These are phyloP conservation scores for Syncephalastrum sp. DNA, from an alignment of 371 early-diverging fungal genomes.

Conservation along the genomic window DNA sequence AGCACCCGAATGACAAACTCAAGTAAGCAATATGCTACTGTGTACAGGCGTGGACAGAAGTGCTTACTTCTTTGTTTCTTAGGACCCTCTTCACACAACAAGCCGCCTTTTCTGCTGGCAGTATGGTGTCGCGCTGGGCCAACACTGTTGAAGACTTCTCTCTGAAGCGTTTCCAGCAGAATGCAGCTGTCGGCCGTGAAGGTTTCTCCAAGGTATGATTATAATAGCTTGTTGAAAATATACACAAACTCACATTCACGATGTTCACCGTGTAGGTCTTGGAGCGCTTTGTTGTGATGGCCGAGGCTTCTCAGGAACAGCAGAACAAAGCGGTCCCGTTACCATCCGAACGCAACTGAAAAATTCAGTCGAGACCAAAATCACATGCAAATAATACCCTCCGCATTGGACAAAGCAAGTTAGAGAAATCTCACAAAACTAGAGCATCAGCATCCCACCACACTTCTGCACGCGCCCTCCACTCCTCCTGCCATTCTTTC, in stretches of 20 bases:
- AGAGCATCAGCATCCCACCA: too few species aligned
- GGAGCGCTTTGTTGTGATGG: slow-evolving; percentile 51
- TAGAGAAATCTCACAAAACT: too few species aligned
- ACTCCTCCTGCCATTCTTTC: too few species aligned
- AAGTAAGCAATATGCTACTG: slow-evolving; percentile 26
- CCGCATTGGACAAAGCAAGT: too few species aligned
- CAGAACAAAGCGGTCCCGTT: too few species aligned
- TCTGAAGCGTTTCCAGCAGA: slow-evolving; percentile 82
- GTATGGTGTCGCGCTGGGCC: slow-evolving; percentile 72
- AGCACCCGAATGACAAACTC: slow-evolving; percentile 45
- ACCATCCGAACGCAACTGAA: too few species aligned
- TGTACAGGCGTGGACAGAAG: too few species aligned
- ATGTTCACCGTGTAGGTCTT: slow-evolving; percentile 22
- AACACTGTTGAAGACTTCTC: slow-evolving; percentile 86
- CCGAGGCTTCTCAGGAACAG: slow-evolving; percentile 26
- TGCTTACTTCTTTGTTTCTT: slow-evolving; percentile 6
- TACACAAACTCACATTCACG: background rate
- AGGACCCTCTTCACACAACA: slow-evolving; percentile 79
- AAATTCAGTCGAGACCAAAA: too few species aligned
- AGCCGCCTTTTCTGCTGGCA: slow-evolving; percentile 79
- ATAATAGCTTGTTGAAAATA: background rate
- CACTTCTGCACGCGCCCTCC: too few species aligned
- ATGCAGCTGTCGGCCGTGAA: slow-evolving; percentile 76
- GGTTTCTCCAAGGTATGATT: slow-evolving; percentile 67
- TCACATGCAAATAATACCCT: too few species aligned